Evolutionary conservation across 2,329 filamentous ascomycete species (phyloP).

Genomic region (Aspergillus persii): DNA sequence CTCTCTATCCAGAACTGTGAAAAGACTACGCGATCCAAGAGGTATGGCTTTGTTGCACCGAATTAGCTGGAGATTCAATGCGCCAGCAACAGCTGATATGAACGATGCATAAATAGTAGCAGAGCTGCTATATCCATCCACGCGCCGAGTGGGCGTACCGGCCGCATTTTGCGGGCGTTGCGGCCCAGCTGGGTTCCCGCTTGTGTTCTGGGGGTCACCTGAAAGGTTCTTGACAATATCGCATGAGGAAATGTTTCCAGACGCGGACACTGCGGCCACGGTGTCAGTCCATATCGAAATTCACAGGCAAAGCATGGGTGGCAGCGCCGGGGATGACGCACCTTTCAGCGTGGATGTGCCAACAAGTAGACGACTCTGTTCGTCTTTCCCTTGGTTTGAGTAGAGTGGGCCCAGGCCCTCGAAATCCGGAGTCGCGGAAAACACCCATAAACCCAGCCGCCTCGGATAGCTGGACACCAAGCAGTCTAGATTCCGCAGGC

Average conservation of each 20-base stretch:
- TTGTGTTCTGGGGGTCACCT: slow-evolving; percentile 26
- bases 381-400: slow-evolving; percentile 22
- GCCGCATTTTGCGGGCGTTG: slow-evolving; percentile 24
- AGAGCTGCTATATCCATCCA: slow-evolving; percentile 31
- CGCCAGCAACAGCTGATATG: slow-evolving; percentile 38
- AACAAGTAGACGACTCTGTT: slow-evolving; percentile 30
- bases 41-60: slow-evolving; percentile 37
- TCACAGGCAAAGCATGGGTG: background rate
- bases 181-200: slow-evolving; percentile 18
- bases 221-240: slow-evolving; percentile 39
- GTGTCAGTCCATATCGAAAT: slow-evolving; percentile 1
- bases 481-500: slow-evolving; percentile 35
- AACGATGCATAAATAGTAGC: slow-evolving; percentile 41
- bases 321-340: slow-evolving; percentile 9
- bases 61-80: slow-evolving; percentile 37
- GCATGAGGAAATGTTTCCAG: slow-evolving; percentile 32
- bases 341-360: slow-evolving; percentile 35
- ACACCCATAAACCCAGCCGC: slow-evolving; percentile 40
- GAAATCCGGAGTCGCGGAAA: slow-evolving; percentile 40
- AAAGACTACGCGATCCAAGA: slow-evolving; percentile 41
- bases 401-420: slow-evolving; percentile 32
- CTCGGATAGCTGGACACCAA: slow-evolving; percentile 39
- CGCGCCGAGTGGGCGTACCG: slow-evolving; percentile 24
- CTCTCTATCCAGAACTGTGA: slow-evolving; percentile 33
- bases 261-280: slow-evolving; percentile 30